Conservation (phyloP, 2,329 filamentous ascomycete species). For the Pseudocercospora fijiensis region DNA sequence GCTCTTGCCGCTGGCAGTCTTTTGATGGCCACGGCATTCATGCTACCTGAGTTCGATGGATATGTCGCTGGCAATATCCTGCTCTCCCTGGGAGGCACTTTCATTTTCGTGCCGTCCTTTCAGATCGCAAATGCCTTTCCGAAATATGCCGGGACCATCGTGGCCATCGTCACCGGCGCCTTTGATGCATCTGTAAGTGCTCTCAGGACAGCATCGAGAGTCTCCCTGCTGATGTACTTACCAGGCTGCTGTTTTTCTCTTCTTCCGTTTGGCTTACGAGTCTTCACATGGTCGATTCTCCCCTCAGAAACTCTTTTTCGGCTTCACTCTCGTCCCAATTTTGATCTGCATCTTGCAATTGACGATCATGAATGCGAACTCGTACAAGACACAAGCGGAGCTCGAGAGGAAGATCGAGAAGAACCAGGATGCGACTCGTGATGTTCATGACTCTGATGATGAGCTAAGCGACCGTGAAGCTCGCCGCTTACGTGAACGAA, state of each 20-base stretch:
- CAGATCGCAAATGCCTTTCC: conserved; percentile 53
- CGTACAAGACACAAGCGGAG: conserved; percentile 65
- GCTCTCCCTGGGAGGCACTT: conserved; percentile 50
- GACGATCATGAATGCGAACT: conserved; percentile 49
- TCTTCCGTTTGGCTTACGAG: conserved; percentile 51
- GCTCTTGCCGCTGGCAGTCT: conserved; percentile 67
- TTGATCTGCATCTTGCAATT: conserved; percentile 46
- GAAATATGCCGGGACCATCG: conserved; percentile 49
- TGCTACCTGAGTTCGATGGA: conserved; percentile 67
- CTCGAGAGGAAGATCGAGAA: conserved; percentile 77
- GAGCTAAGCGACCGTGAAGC: conserved; percentile 57
- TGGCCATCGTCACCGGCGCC: conserved; percentile 51
- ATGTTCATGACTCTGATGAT: conserved; percentile 58
- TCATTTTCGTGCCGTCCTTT: conserved; percentile 53
- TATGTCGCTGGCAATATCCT: conserved; percentile 51
- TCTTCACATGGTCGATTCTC: conserved; percentile 43
- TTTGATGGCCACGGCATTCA: conserved; percentile 66
- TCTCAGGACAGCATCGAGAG: not conserved
- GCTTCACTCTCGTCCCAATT: conserved; percentile 48
- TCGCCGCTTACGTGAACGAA: conserved; percentile 53
- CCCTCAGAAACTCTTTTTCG: conserved; percentile 50
- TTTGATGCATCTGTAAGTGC: conserved; percentile 47
- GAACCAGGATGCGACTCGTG: conserved; percentile 54
- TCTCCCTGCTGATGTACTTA: not conserved
- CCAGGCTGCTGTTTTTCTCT: conserved; percentile 48